These are phyloP conservation scores for Tetrahymena thermophila DNA, from an alignment of 73 alveolate genomes.

Conservation along the genomic window DNA sequence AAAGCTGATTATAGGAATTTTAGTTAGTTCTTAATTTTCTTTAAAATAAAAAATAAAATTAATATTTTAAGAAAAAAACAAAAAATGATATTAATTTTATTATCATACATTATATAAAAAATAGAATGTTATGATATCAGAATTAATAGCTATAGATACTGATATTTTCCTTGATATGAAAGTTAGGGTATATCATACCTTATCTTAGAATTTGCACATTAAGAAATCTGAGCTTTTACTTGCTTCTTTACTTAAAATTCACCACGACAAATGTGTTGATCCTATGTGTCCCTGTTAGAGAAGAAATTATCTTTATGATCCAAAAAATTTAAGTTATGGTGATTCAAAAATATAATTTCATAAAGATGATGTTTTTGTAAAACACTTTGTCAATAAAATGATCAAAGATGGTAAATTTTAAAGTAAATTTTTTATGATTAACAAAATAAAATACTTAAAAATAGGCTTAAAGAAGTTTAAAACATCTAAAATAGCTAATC, in stretches of 20 bases:
- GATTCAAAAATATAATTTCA: slow-evolving; percentile 20
- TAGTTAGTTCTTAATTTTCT: no score
- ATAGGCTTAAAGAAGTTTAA: slow-evolving; percentile 10
- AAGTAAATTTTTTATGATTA: no score
- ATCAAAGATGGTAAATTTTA: slow-evolving; percentile 18
- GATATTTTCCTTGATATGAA: slow-evolving; percentile 30
- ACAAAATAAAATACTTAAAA: no score
- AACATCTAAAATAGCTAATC: slow-evolving; percentile 10
- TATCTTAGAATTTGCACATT: slow-evolving; percentile 1
- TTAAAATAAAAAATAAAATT: no score
- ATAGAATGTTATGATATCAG: slow-evolving; percentile 9
- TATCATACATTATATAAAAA: no score
- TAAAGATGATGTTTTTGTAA: slow-evolving; percentile 35
- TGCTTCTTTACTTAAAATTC: slow-evolving; percentile 34
- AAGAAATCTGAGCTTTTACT: slow-evolving; percentile 23
- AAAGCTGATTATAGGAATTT: not conserved
- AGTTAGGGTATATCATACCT: slow-evolving; percentile 20
- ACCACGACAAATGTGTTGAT: slow-evolving; percentile 17
- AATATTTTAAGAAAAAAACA: no score
- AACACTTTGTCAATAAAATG: slow-evolving; percentile 31
- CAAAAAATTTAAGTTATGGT: slow-evolving; percentile 1
- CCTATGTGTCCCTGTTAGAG: slow-evolving; percentile 27
- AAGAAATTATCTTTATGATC: slow-evolving; percentile 18
- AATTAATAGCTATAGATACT: slow-evolving; percentile 15
- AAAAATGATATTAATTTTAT: no score